Percentiles rank a stretch among this genome's conserved stretches.
Conservation (phyloP, 2,329 filamentous ascomycete genomes). For the Calonectria hawksworthii region DNA sequence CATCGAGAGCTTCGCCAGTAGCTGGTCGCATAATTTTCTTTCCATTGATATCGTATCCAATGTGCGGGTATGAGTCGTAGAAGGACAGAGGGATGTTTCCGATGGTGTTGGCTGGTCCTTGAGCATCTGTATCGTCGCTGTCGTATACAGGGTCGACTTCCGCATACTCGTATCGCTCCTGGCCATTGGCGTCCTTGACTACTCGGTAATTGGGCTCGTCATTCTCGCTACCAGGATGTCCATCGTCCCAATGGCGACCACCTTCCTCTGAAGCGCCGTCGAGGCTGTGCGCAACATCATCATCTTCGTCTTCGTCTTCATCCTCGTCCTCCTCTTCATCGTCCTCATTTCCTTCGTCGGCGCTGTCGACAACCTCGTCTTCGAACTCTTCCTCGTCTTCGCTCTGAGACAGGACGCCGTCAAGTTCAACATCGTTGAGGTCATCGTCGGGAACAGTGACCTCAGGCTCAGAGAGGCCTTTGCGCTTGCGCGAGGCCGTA, state of each 20-base stretch:
- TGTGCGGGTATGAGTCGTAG: conserved; percentile 98
- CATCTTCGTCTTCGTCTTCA: conserved; percentile 14
- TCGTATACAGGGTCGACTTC: conserved; percentile 97
- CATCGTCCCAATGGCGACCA: background rate
- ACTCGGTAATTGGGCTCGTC: conserved; percentile 64
- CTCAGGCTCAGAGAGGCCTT: conserved; percentile 34
- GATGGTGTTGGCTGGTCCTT: conserved; percentile 88
- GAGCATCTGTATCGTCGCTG: conserved; percentile 91
- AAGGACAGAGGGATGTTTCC: conserved; percentile 94
- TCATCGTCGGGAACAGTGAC: conserved; percentile 36
- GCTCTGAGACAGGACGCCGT: conserved; percentile 69
- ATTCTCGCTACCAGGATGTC: conserved; percentile 55
- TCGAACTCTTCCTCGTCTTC: conserved; percentile 67
- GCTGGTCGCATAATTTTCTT: conserved; percentile 98
- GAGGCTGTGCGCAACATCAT: conserved; percentile 39
- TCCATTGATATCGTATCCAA: conserved; percentile 98
- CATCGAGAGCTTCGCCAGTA: conserved; percentile 92
- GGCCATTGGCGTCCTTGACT: conserved; percentile 89
- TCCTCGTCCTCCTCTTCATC: conserved; percentile 49
- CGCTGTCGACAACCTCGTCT: conserved; percentile 55
- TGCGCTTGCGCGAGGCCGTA: conserved; percentile 41
- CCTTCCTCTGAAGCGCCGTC: conserved; percentile 25
- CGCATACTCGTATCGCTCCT: conserved; percentile 89
- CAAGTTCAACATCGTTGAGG: conserved; percentile 63
- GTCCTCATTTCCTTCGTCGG: conserved; percentile 14